phyloP scores from a whole-genome alignment of 176 grass and related monocot species.

The Themeda triandra region DNA sequence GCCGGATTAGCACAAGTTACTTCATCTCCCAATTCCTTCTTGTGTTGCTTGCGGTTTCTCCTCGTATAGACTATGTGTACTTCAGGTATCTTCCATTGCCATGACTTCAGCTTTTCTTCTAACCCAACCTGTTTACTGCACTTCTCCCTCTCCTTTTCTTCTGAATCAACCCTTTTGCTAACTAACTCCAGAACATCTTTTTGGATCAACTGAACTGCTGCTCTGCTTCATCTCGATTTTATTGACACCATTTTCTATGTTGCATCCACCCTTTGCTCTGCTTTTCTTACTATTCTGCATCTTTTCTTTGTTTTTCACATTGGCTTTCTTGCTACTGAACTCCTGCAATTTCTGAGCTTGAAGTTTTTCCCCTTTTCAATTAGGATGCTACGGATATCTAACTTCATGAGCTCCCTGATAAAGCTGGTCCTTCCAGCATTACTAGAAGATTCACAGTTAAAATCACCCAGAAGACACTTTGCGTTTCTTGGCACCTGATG shows the following conservation, averaged over 20 bases:
- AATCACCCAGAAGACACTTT: constrained; percentile 20
- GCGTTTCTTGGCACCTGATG: constrained; percentile 29
- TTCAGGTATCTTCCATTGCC: constrained; percentile 24
- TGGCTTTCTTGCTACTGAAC: constrained; percentile 29
- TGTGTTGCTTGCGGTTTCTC: constrained; percentile 35
- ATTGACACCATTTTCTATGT: not conserved
- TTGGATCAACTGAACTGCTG: not conserved
- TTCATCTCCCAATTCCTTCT: constrained; percentile 25
- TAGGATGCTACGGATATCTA: constrained; percentile 35
- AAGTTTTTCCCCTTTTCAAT: constrained; percentile 50
- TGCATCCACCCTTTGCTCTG: not conserved
- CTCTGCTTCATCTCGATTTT: constrained; percentile 18
- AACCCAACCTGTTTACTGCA: constrained; percentile 21
- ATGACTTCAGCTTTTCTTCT: constrained; percentile 11
- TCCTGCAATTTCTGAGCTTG: constrained; percentile 42
- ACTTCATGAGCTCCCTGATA: constrained; percentile 1
- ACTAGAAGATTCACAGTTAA: constrained; percentile 28
- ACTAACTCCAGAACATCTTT: constrained; percentile 1
- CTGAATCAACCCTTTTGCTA: constrained; percentile 25
- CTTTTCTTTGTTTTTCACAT: constrained; percentile 31
- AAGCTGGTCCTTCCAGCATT: constrained; percentile 17
- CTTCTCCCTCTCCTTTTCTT: constrained; percentile 12
- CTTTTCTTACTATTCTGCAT: constrained; percentile 27
- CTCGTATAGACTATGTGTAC: constrained; percentile 35
- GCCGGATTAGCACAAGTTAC: constrained; percentile 9